Percentiles rank a stretch among this genome's conserved stretches.
Evolutionary conservation across 2,329 filamentous ascomycete species (phyloP).

Genomic region (Intubia oerlemansii): DNA sequence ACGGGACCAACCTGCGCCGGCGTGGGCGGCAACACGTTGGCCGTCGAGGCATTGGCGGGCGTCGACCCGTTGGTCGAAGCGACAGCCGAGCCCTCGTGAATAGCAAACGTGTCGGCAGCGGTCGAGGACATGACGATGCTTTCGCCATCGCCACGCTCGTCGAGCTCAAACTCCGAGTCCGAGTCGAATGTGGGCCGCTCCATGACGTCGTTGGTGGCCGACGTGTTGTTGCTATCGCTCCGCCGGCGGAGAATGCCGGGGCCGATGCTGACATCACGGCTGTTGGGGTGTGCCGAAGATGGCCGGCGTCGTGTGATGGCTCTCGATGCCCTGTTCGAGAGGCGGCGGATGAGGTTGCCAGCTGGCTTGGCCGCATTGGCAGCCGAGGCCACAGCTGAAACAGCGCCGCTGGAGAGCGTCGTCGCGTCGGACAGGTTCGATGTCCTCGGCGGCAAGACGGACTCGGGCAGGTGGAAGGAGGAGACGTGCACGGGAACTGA

Average conservation of each 20-base stretch:
- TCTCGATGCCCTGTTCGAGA: constrained; percentile 65
- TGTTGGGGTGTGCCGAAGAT: constrained; percentile 55
- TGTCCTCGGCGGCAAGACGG: constrained; percentile 41
- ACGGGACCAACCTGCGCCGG: constrained; percentile 38
- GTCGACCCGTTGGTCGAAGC: constrained; percentile 24
- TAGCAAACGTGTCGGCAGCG: constrained; percentile 22
- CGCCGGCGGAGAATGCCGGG: constrained; percentile 66
- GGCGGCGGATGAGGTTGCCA: constrained; percentile 48
- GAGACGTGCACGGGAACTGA: constrained; percentile 26
- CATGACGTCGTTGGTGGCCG: constrained; percentile 20
- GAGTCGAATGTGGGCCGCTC: constrained; percentile 15
- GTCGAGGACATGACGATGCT: constrained; percentile 16
- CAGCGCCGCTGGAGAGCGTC: background rate
- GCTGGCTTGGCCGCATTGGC: constrained; percentile 23
- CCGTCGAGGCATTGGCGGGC: constrained; percentile 16
- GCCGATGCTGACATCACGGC: constrained; percentile 71
- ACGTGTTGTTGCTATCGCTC: constrained; percentile 70
- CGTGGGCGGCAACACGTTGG: background rate
- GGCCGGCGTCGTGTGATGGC: constrained; percentile 46
- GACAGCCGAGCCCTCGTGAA: constrained; percentile 7
- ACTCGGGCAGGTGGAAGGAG: constrained; percentile 51
- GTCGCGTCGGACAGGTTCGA: background rate
- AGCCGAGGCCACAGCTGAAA: background rate
- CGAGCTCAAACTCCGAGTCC: constrained; percentile 37
- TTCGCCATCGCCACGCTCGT: constrained; percentile 21